Evolutionary conservation across 192 early-diverging fungal genomes (phyloP).

Genomic region (Backusella mclennaniae): DNA sequence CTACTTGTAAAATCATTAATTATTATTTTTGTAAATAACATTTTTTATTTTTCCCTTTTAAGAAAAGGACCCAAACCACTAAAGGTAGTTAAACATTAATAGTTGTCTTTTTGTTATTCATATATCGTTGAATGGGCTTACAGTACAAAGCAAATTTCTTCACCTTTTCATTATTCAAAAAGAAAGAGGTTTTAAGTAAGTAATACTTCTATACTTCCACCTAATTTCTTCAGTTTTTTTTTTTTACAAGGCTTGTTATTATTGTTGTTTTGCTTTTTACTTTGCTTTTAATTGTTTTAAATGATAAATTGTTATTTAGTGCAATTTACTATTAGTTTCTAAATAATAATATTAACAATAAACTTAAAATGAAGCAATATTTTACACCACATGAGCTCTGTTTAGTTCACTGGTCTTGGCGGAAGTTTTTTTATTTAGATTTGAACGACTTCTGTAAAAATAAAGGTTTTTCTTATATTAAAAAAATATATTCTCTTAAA

Average conservation of each 20-base stretch:
- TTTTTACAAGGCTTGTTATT: background rate
- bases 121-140: background rate
- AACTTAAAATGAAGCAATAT: background rate
- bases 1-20: slow-evolving; percentile 6
- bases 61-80: background rate
- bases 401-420: background rate
- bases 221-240: background rate
- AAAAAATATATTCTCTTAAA: background rate
- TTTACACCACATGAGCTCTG: background rate
- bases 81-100: background rate
- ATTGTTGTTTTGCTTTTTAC: background rate
- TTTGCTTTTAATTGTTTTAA: background rate
- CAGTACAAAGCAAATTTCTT: background rate
- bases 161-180: background rate
- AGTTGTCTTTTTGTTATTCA: background rate
- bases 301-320: background rate
- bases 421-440: background rate
- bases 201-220: background rate
- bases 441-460: no score
- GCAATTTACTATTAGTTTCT: background rate
- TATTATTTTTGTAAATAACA: background rate
- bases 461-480: background rate
- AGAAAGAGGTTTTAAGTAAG: background rate
- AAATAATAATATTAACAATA: background rate
- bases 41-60: background rate